These are phyloP conservation scores for Annona squamosa DNA, from an alignment of 164 flowering plant genomes.

Conservation along the genomic window DNA sequence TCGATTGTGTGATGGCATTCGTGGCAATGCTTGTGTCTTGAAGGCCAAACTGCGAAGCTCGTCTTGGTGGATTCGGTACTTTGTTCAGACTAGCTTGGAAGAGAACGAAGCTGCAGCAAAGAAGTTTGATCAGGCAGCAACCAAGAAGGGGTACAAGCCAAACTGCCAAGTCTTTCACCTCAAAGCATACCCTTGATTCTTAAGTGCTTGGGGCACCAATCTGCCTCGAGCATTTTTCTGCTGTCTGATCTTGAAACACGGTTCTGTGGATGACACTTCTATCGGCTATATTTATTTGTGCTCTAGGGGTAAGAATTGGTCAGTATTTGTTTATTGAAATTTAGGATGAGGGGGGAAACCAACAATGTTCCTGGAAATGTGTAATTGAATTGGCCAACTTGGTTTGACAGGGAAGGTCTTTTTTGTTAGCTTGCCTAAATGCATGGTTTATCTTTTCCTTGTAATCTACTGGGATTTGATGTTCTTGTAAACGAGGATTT, in stretches of 20 bases:
- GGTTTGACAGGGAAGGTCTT: too few relatives aligned
- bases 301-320: not conserved
- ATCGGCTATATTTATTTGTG: not conserved
- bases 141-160: conserved; percentile 52
- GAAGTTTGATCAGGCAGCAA: conserved; percentile 74
- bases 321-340: conserved; percentile 4
- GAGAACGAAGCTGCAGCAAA: conserved; percentile 65
- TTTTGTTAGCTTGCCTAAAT: too few relatives aligned
- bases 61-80: conserved; percentile 83
- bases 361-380: not conserved
- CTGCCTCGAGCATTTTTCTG: not conserved
- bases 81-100: conserved; percentile 61
- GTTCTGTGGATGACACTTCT: not conserved
- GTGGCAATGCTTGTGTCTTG: conserved; percentile 6
- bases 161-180: conserved; percentile 87
- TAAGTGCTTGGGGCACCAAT: not conserved
- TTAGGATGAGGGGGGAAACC: not conserved
- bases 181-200: conserved; percentile 45
- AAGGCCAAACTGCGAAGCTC: conserved; percentile 85
- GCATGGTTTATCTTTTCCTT: too few relatives aligned
- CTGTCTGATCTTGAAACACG: not conserved
- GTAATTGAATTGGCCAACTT: not conserved
- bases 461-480: too few relatives aligned
- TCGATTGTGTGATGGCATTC: not conserved
- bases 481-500: too few relatives aligned